Evolutionary conservation across 2,329 filamentous ascomycete genomes (phyloP), one percentile per base, ranked within the genome.

Genomic region (Colletotrichum filicis): DNA sequence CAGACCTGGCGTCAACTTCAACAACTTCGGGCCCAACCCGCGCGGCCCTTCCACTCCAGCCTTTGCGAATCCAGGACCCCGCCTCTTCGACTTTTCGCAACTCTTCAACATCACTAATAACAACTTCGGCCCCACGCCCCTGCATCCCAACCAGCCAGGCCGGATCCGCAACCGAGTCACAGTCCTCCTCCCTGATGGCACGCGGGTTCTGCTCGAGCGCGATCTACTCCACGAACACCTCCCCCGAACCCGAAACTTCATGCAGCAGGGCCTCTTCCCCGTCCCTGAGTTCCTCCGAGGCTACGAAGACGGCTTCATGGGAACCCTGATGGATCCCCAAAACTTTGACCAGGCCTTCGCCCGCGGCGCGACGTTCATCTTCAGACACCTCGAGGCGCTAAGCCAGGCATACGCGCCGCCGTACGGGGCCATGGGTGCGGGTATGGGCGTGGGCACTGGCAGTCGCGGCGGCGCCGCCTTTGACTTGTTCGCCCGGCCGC

Each of bases 261-360:
- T 60, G 12, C 61, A 22, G 2, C 61, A 58, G 26, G 57, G 62
- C 16, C 19, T 52, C 49, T 74, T 75, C 53, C 57, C 58, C 2
- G 37, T 75, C n/a, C 35, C 73, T 22, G 66, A 67, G 32, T 71
- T 74, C 46, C 55, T 75, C 32, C 37, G 61, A 16, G 71, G 63
- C 52, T 75, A 74, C 59, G 46, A 60, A 24, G 59, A 56, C 0
- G 66, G 66, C 62, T 42, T 74, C n/a, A 16, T 42, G 37, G 56
- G 32, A 26, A 52, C 35, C 55, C 3, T 30, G 28, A n/a, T 63
- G 26, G 62, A 67, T 24, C 55, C 30, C 46, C 59, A 30, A 0
- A 24, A 28, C 11, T 74, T 73, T 46, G 14, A 22, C 24, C 35
- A 59, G 0, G 64, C 64, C 6, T 65, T 71, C 66, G 16, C 53